Evolutionary conservation across 257 asterid species (phyloP), one percentile per base, ranked within the genome.

Genomic region (Jacaranda copaia): DNA sequence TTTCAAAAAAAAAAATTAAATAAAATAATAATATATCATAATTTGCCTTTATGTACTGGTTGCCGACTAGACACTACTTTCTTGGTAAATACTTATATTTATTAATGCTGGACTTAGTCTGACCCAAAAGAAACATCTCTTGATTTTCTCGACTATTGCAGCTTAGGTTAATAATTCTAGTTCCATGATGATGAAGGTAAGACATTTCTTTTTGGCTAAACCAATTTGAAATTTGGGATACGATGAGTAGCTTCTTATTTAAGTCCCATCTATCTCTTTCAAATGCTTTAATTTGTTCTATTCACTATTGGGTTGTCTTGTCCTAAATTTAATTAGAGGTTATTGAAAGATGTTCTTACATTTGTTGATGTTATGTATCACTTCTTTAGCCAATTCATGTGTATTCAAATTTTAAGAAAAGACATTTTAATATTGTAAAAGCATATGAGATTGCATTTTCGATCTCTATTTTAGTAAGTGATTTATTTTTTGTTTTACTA

Each of bases 221-320:
- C 60, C 78, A 81, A 71, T 66, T 55, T 64, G 75, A 64, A 75
- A 51, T 63, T 62, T 20, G 73, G 67, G 78, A n/a, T 55, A 20
- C 6, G 4, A 11, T 48, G 11, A 2, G 5, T 65, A 49, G 81
- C 81, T 67, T 81, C 84, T 71, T 56, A 73, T 38, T 71, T 25
- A 81, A 81, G 85, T 60, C 73, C 79, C 85, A 67, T 59, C 18
- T 48, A 39, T 81, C 73, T 43, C 20, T 68, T 71, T 18, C 63
- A 76, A 66, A 77, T 76, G 77, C 62, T 25, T 25, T 25, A 25
- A 25, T 25, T 70, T 70, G 16, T 61, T 75, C 16, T 19, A 60
- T 68, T 75, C 70, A 75, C 39, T 60, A 70, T 75, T 56, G 66
- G 75, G 64, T 62, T 80, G 65, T 53, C 78, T 80, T 75, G 74